phyloP scores from a whole-genome alignment of 768 basidiomycete genomes.

The Mycena vitilis region DNA sequence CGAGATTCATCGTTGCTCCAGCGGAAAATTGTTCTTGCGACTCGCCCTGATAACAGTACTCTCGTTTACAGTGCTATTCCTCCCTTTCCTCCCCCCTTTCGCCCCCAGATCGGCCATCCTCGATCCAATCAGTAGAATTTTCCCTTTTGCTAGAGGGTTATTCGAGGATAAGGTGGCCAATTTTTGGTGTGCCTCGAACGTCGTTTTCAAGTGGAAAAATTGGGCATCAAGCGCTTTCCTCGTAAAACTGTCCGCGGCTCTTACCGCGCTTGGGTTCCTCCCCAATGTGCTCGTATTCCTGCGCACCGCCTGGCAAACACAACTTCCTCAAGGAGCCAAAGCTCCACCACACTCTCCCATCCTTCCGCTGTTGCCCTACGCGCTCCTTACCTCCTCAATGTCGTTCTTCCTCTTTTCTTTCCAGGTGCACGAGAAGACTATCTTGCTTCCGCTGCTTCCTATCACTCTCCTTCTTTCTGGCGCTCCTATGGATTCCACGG shows the following conservation, averaged over 20 bases:
- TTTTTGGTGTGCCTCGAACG: slow-evolving; percentile 95
- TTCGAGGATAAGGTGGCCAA: slow-evolving; percentile 98
- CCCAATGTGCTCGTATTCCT: slow-evolving; percentile 64
- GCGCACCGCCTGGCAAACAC: slow-evolving; percentile 48
- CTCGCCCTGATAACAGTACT: slow-evolving; percentile 71
- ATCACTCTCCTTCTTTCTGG: slow-evolving; percentile 79
- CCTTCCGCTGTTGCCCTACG: slow-evolving; percentile 80
- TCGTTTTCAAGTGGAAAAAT: slow-evolving; percentile 85
- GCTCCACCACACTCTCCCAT: slow-evolving; percentile 55
- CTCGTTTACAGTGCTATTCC: slow-evolving; percentile 78
- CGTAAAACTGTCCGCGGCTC: slow-evolving; percentile 70
- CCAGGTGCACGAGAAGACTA: slow-evolving; percentile 96
- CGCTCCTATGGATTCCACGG: slow-evolving; percentile 62
- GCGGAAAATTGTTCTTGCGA: slow-evolving; percentile 68
- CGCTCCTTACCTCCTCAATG: slow-evolving; percentile 83
- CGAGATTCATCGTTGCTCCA: slow-evolving; percentile 30
- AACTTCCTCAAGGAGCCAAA: slow-evolving; percentile 23
- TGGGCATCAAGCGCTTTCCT: slow-evolving; percentile 61
- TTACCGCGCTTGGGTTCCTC: slow-evolving; percentile 80
- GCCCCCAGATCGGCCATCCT: slow-evolving; percentile 59
- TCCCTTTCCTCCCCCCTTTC: slow-evolving; percentile 83
- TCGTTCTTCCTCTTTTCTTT: slow-evolving; percentile 98
- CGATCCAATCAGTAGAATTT: slow-evolving; percentile 84
- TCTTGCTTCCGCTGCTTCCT: slow-evolving; percentile 87
- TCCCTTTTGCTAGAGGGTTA: slow-evolving; percentile 90